Conservation (phyloP, 2,329 filamentous ascomycete species). For the Clarireedia hainanense region DNA sequence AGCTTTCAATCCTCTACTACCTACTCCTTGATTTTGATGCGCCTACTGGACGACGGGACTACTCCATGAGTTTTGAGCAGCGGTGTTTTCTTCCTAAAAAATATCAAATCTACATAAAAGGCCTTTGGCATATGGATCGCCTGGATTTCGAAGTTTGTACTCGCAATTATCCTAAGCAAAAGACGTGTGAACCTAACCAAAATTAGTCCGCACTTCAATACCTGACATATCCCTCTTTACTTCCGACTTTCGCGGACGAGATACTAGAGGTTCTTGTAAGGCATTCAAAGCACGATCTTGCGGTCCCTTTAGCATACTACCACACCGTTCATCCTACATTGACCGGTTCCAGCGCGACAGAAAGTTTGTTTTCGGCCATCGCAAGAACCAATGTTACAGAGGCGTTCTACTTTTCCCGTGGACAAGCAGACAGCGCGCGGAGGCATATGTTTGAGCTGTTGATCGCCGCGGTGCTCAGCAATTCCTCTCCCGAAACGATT, state of each 20-base stretch:
- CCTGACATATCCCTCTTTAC: conserved; percentile 70
- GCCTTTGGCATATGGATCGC: conserved; percentile 73
- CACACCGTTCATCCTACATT: conserved; percentile 67
- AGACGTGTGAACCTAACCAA: conserved; percentile 19
- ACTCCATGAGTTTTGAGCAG: conserved; percentile 50
- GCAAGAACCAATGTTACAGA: conserved; percentile 60
- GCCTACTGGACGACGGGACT: conserved; percentile 32
- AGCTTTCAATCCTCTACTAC: conserved; percentile 78
- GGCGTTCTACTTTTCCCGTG: conserved; percentile 65
- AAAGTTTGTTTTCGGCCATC: conserved; percentile 62
- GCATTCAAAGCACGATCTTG: conserved; percentile 52
- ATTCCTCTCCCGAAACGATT: conserved; percentile 31
- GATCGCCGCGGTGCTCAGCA: conserved; percentile 48
- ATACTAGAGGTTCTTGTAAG: conserved; percentile 64
- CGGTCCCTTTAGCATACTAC: conserved; percentile 69
- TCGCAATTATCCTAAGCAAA: neutral
- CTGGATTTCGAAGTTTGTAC: conserved; percentile 53
- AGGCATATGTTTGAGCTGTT: conserved; percentile 60
- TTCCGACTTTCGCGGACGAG: conserved; percentile 76
- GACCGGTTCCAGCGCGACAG: conserved; percentile 52
- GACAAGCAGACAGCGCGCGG: conserved; percentile 53
- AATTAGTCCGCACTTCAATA: conserved; percentile 59
- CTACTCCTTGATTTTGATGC: conserved; percentile 65
- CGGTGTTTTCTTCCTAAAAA: conserved; percentile 61
- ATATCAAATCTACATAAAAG: conserved; percentile 75